Base-by-base conservation (phyloP, 2,329 filamentous ascomycete genomes). In the Arthrocladium fulminans region DNA sequence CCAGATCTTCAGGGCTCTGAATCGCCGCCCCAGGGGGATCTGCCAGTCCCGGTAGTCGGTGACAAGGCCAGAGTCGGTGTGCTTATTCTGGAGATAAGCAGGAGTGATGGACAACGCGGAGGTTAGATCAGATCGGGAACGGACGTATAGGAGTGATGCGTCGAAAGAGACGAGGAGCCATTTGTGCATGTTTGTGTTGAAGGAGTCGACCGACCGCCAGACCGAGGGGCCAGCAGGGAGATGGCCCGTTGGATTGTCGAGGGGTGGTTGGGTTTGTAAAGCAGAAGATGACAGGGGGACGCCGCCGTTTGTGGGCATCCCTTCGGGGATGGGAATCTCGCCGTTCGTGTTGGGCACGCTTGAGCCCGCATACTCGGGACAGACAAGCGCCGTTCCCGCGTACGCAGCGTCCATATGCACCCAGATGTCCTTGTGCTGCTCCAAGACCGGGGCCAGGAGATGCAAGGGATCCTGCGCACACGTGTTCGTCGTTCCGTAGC, bases 11-110 rank as follows among this genome's bases (percentile, higher is more conserved):
- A 97, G 69, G 2, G 84, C 81, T 51, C 90, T 78, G 75, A 97
- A 97, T 13, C 90, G 76, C 2, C 90, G 76, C 7, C 90, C 90
- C 0, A 97, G 80, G 0, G 90, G 88, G 60, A 97, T 94, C 69
- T 95, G 88, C 90, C 90, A 97, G 73, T 97, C 89, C 40, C 90
- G 80, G 71, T 95, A 96, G 67, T 97, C 90, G 20, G 88, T 95
- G 1, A 96, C 90, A 1, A 90, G 75, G 0, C 88, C 88, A 30
- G 76, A 79, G 58, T 92, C 87, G 2, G 84, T 86, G 69, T 83
- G 88, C 3, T 79, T 71, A 67, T 96, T 96, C 54, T 81, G 76
- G 23, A 96, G 79, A 70, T 94, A 96, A 3, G 83, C 76, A 0
- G 86, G 86, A 13, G 83, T 83, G 62, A 92, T 84, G 61, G 79